Base-by-base conservation (phyloP, 2,329 filamentous ascomycete genomes). In the Fusarium liriodendri region DNA sequence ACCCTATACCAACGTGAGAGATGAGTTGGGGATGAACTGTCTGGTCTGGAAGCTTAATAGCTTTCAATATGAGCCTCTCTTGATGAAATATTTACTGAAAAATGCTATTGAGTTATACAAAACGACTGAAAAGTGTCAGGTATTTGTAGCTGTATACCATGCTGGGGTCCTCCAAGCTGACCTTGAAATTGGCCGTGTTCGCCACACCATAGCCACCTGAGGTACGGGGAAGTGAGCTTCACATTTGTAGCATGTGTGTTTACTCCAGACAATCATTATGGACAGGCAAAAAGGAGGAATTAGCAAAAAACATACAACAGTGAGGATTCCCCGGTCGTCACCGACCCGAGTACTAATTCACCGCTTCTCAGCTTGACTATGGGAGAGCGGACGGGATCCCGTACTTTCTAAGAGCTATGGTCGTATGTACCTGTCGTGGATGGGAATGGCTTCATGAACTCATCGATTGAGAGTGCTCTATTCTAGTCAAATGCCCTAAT, bases 321-420 rank as follows among this genome's bases (percentile, higher is more conserved):
- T 45, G 57, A 60, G 57, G 57, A 60, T 60, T 60, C 57, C 57
- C 57, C 57, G 37, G 37, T 60, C 57, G 57, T 62, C 57, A 60
- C 57, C 57, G 57, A 60, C 57, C 37, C 38, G 57, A 60, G 57
- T 60, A 60, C 57, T 60, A 45, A 45, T 60, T 60, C 57, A 60
- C 57, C 57, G 57, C 57, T 60, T 45, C 57, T 60, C 38, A 60
- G 57, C 57, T 60, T 60, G 27, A 60, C 57, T 27, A 29, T 32
- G 22, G 57, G 57, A 45, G 57, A 60, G 57, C 38, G 9, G 22
- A 60, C 57, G 57, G 57, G 57, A 60, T 45, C 57, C 57, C 35
- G 57, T 45, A 45, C 33, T 60, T 45, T 60, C 57, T 33, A 29
- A 60, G 57, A 60, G 57, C 57, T 60, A 33, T 60, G 57, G 57